A percentile compares a stretch with the other conserved stretches of the same genome.
These are phyloP conservation scores for Leptodontidium sp. DNA, from an alignment of 2,329 filamentous ascomycete genomes.

Conservation along the genomic window DNA sequence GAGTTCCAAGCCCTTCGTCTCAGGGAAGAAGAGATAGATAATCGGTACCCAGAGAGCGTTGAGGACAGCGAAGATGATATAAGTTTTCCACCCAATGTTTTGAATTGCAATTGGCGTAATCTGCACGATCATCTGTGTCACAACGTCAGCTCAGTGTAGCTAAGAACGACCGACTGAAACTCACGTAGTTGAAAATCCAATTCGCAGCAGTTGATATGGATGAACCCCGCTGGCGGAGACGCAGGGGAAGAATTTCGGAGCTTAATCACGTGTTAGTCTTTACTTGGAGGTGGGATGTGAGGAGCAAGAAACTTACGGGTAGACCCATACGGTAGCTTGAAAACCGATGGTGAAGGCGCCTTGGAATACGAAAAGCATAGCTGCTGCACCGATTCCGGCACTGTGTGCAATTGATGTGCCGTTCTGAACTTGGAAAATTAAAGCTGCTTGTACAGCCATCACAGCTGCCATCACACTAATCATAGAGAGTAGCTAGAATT, in stretches of 20 bases:
- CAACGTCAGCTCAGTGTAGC: not conserved
- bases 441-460: slow-evolving; percentile 52
- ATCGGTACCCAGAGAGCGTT: slow-evolving; percentile 52
- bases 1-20: slow-evolving; percentile 69
- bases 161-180: not conserved
- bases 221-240: slow-evolving; percentile 67
- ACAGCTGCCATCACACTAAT: slow-evolving; percentile 52
- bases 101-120: slow-evolving; percentile 48
- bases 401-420: slow-evolving; percentile 45
- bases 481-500: slow-evolving; percentile 60
- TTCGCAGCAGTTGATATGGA: slow-evolving; percentile 64
- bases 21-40: slow-evolving; percentile 70
- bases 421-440: slow-evolving; percentile 53
- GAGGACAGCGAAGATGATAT: slow-evolving; percentile 48
- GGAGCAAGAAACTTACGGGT: slow-evolving; percentile 48
- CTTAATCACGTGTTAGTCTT: not conserved
- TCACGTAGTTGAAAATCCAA: slow-evolving; percentile 56
- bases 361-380: slow-evolving; percentile 67
- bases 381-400: slow-evolving; percentile 51
- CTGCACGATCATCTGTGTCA: slow-evolving; percentile 56
- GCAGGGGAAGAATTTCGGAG: slow-evolving; percentile 64
- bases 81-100: slow-evolving; percentile 53
- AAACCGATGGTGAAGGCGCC: slow-evolving; percentile 67
- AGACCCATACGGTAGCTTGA: slow-evolving; percentile 68
- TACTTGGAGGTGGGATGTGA: no score